Percentiles rank a stretch among this genome's conserved stretches.
Conservation (phyloP, 2,329 filamentous ascomycete genomes). For the Penicillium sp. region DNA sequence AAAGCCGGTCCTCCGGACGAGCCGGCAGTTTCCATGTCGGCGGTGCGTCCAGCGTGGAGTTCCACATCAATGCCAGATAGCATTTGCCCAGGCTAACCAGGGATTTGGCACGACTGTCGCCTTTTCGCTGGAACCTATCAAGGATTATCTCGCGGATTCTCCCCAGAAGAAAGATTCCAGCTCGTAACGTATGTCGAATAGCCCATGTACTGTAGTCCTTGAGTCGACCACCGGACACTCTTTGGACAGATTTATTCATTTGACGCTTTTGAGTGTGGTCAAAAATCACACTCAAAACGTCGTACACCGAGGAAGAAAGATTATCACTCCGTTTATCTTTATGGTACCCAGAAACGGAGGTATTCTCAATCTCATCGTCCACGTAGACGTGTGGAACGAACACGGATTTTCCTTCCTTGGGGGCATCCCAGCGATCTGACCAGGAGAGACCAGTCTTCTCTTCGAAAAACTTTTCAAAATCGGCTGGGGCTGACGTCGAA, state of each 20-base stretch:
- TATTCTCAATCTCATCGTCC: not conserved
- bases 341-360: not conserved
- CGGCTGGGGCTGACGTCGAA: not conserved
- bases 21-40: not conserved
- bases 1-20: not conserved
- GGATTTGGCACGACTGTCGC: not conserved
- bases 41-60: not conserved
- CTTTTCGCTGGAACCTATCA: not conserved
- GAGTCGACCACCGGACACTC: not conserved
- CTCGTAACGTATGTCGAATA: not conserved
- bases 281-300: not conserved
- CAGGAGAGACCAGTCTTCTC: not conserved
- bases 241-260: not conserved
- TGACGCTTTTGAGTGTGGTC: not conserved
- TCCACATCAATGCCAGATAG: not conserved
- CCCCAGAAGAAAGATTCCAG: not conserved
- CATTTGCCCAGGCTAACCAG: not conserved
- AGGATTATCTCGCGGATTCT: not conserved
- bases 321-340: not conserved
- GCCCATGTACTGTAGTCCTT: not conserved
- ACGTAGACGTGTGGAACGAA: not conserved
- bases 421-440: conserved; percentile 1
- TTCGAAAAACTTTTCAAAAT: conserved; percentile 7
- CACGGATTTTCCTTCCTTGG: not conserved
- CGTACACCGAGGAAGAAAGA: not conserved